phyloP scores from a whole-genome alignment of 768 basidiomycete genomes.

The Hydnomerulius pinastri region DNA sequence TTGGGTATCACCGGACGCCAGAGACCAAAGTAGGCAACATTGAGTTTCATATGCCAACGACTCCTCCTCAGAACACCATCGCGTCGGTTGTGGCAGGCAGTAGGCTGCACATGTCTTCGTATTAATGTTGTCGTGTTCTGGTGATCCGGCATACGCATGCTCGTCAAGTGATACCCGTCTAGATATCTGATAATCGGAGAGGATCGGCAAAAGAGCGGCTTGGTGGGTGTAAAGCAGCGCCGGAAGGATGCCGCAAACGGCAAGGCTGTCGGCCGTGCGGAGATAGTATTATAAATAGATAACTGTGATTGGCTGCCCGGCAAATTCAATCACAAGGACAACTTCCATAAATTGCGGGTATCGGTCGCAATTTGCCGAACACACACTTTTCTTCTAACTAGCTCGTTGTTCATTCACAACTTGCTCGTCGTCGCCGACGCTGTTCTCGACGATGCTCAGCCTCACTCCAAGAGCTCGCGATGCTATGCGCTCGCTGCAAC shows the following conservation, averaged over 20 bases:
- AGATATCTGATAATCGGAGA: background rate
- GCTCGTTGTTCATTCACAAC: conserved; percentile 18
- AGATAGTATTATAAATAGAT: conserved; percentile 18
- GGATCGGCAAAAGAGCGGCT: conserved; percentile 13
- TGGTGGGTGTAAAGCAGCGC: background rate
- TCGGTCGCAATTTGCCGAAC: conserved; percentile 27
- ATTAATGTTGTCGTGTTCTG: no score
- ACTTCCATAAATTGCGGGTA: conserved; percentile 20
- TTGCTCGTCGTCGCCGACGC: conserved; percentile 22
- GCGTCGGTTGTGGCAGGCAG: background rate
- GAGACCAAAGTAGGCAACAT: no score
- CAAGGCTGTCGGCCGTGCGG: conserved; percentile 5
- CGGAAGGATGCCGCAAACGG: conserved; percentile 4
- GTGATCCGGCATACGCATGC: no score
- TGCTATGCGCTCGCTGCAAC: conserved; percentile 54
- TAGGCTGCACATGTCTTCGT: background rate
- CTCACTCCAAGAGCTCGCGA: conserved; percentile 54
- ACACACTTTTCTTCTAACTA: conserved; percentile 15
- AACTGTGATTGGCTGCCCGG: conserved; percentile 22
- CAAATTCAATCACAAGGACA: conserved; percentile 13
- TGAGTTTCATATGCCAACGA: no score
- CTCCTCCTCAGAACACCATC: no score
- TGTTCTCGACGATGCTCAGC: conserved; percentile 60
- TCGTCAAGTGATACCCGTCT: background rate
- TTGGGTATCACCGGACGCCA: no score